Conservation (phyloP, 2,329 filamentous ascomycete species). For the Fusarium mangiferae region DNA sequence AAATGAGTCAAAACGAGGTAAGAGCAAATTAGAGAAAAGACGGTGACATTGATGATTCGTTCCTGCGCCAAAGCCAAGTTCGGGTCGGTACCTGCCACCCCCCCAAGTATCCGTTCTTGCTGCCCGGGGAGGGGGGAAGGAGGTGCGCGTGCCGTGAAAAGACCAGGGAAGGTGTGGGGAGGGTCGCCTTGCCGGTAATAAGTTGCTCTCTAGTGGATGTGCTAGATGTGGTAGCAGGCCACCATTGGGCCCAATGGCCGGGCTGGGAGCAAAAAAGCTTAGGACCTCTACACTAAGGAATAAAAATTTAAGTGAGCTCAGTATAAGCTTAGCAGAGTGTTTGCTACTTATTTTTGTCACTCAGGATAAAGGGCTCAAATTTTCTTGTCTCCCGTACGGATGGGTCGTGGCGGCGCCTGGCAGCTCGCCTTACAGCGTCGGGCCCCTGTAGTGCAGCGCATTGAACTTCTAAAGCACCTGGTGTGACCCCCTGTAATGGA, state of each 20-base stretch:
- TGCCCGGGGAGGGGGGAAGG: background rate
- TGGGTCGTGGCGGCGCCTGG: slow-evolving; percentile 13
- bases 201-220: slow-evolving; percentile 14
- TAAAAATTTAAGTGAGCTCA: background rate
- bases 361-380: background rate
- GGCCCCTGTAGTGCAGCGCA: slow-evolving; percentile 7
- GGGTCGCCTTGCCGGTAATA: slow-evolving; percentile 23
- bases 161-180: slow-evolving; percentile 27
- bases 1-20: slow-evolving; percentile 36
- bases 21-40: slow-evolving; percentile 35
- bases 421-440: slow-evolving; percentile 15
- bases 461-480: slow-evolving; percentile 1
- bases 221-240: background rate
- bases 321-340: background rate
- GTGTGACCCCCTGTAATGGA: slow-evolving; percentile 10
- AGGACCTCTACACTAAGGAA: background rate
- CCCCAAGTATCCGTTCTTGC: slow-evolving; percentile 17
- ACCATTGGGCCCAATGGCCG: background rate
- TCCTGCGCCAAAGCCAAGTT: slow-evolving; percentile 35
- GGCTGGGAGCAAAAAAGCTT: background rate
- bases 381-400: background rate
- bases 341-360: background rate
- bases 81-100: slow-evolving; percentile 36
- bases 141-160: slow-evolving; percentile 35
- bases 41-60: slow-evolving; percentile 41